Evolutionary conservation across 768 basidiomycete genomes (phyloP).

Genomic region (Chalciporus sphaerocephalus): DNA sequence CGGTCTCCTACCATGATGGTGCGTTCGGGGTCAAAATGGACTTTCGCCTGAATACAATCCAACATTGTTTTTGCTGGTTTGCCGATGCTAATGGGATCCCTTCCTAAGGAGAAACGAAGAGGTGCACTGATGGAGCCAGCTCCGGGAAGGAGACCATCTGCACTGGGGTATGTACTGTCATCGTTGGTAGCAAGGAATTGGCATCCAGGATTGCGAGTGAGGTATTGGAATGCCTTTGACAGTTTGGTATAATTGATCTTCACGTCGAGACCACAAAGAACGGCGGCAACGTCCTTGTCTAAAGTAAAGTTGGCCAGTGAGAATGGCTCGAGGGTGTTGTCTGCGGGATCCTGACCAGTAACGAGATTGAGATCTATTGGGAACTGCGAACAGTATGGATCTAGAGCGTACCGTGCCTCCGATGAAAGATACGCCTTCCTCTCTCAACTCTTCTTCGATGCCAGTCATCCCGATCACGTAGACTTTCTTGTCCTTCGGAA

Average conservation of each 20-base stretch:
- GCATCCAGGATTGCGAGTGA: conserved; percentile 74
- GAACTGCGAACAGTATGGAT: not conserved
- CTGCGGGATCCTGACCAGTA: conserved; percentile 69
- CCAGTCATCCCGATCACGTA: conserved; percentile 94
- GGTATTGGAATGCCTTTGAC: conserved; percentile 87
- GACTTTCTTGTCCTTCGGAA: conserved; percentile 89
- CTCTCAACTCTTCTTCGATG: conserved; percentile 87
- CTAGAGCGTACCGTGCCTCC: conserved; percentile 77
- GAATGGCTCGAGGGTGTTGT: conserved; percentile 71
- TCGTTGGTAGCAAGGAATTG: conserved; percentile 89
- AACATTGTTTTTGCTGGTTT: conserved; percentile 92
- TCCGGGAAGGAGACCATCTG: conserved; percentile 73
- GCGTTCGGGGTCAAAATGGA: conserved; percentile 77
- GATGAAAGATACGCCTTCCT: conserved; percentile 73
- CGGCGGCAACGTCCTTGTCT: conserved; percentile 83
- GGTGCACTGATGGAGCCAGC: conserved; percentile 83
- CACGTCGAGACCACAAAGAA: conserved; percentile 89
- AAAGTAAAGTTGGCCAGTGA: conserved; percentile 61
- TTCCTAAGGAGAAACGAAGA: conserved; percentile 65
- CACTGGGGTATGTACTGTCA: conserved; percentile 85
- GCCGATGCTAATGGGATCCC: conserved; percentile 74
- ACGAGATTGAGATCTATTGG: not conserved
- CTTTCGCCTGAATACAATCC: conserved; percentile 82
- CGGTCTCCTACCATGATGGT: conserved; percentile 97
- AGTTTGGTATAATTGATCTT: conserved; percentile 91